Evolutionary conservation across 805 yeast genomes (phyloP).

Genomic region (Metschnikowia similis): DNA sequence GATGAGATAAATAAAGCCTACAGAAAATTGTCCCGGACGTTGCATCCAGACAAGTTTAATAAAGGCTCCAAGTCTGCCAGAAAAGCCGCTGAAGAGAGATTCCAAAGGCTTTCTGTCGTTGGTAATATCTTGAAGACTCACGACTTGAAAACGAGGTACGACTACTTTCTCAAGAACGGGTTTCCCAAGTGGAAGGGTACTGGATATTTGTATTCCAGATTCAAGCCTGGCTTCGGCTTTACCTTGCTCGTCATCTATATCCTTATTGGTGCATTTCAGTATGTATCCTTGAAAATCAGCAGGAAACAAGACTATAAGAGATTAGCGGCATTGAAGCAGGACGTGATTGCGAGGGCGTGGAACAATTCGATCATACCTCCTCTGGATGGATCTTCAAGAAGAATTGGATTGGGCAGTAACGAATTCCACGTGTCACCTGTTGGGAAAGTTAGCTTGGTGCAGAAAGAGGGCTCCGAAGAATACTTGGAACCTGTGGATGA

Average conservation of each 20-base stretch:
- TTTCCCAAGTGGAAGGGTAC: constrained; percentile 80
- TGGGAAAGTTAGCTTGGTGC: constrained; percentile 50
- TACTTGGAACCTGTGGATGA: constrained; percentile 39
- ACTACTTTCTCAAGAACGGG: constrained; percentile 75
- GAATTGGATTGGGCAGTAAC: constrained; percentile 44
- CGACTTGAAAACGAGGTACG: constrained; percentile 65
- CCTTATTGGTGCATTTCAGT: constrained; percentile 56
- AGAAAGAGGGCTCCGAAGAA: constrained; percentile 32
- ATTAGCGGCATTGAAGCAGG: constrained; percentile 46
- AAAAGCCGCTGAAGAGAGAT: constrained; percentile 60
- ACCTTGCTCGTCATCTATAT: constrained; percentile 49
- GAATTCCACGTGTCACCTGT: constrained; percentile 53
- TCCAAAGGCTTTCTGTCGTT: constrained; percentile 71
- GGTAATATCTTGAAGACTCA: constrained; percentile 64
- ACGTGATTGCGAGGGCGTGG: constrained; percentile 54
- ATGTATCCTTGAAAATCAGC: constrained; percentile 48
- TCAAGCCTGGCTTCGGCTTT: constrained; percentile 59
- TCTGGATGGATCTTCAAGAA: constrained; percentile 46
- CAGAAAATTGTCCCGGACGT: constrained; percentile 61
- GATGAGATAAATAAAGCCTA: constrained; percentile 63
- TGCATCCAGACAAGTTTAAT: constrained; percentile 80
- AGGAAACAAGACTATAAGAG: constrained; percentile 55
- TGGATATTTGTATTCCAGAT: constrained; percentile 61
- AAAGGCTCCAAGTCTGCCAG: constrained; percentile 25
- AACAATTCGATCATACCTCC: constrained; percentile 47